Base-by-base conservation (phyloP, 2,329 filamentous ascomycete genomes). In the Metarhizium rileyi region DNA sequence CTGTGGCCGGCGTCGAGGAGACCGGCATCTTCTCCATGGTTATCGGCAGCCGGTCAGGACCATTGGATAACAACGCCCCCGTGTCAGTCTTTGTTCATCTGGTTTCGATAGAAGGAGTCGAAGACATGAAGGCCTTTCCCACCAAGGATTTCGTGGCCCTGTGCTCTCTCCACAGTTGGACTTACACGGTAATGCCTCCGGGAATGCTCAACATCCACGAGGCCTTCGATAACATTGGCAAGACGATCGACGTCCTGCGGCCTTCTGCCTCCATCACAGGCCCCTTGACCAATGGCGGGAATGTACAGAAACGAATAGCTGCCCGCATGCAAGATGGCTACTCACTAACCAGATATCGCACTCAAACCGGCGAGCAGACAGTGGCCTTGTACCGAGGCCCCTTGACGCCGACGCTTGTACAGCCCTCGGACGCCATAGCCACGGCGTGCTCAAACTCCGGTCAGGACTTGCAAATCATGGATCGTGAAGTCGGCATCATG, bases 101-200 rank as follows among this genome's bases (percentile, higher is more conserved):
- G 0, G 58, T 72, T 3, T 66, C 61, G 0, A 59, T 73, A 5
- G 66, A 71, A 14, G 28, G 28, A 14, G 28, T 33, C 28, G 28
- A 33, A 33, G 28, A 33, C 28, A 33, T 33, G 28, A 33, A 33
- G 28, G 9, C 6, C 28, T 33, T 33, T 33, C 28, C 28, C 28
- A 14, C 28, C 10, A 14, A 33, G 28, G 28, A 14, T 14, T 33
- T 12, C 10, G 62, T 71, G 7, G 65, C 55, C 0, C 50, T 74
- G 7, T 59, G 61, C 23, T 69, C 65, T 0, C 52, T 74, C 0
- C 52, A 67, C 43, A 67, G 63, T 44, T 75, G 71, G 71, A 61
- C 57, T 5, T 73, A 73, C 47, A 67, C 62, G 0, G 54, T 56
- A 3, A 44, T 66, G 1, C 70, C 71, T 0, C 57, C 67, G 0